Conservation (phyloP, 2,329 filamentous ascomycete genomes). For the Clonostachys sp. region DNA sequence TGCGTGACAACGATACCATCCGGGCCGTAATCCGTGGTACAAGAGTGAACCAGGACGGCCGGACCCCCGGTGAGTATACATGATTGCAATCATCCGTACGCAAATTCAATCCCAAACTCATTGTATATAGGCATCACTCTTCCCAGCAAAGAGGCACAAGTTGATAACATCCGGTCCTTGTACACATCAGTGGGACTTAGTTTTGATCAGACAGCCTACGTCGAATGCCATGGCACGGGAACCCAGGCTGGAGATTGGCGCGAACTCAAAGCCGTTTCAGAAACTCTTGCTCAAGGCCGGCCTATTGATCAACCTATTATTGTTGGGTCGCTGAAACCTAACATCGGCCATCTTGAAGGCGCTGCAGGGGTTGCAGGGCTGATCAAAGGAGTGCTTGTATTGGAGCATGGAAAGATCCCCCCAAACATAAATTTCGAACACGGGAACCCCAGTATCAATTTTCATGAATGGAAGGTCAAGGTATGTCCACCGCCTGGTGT, state of each 20-base stretch:
- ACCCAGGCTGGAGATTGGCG: conserved; percentile 51
- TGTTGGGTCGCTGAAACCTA: conserved; percentile 51
- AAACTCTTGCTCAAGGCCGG: conserved; percentile 31
- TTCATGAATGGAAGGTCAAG: conserved; percentile 39
- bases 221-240: conserved; percentile 57
- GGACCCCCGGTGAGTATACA: conserved; percentile 36
- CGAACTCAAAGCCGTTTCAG: conserved; percentile 42
- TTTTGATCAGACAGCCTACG: conserved; percentile 40
- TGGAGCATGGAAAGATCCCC: conserved; percentile 47
- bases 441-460: conserved; percentile 41
- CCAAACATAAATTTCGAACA: conserved; percentile 44
- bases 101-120: not conserved
- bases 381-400: conserved; percentile 44
- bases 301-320: conserved; percentile 29
- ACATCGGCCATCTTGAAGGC: conserved; percentile 49
- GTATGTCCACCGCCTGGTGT: conserved; percentile 14
- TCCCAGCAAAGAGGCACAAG: conserved; percentile 47
- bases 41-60: conserved; percentile 52
- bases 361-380: conserved; percentile 46
- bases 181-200: conserved; percentile 40
- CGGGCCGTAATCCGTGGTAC: conserved; percentile 50
- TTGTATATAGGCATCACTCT: conserved; percentile 44
- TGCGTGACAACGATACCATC: conserved; percentile 54
- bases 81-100: not conserved
- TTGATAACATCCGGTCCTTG: conserved; percentile 39